Percentiles rank a stretch among this genome's conserved stretches.
phyloP scores from a whole-genome alignment of 192 early-diverging fungal species.

The Podila minutissima region DNA sequence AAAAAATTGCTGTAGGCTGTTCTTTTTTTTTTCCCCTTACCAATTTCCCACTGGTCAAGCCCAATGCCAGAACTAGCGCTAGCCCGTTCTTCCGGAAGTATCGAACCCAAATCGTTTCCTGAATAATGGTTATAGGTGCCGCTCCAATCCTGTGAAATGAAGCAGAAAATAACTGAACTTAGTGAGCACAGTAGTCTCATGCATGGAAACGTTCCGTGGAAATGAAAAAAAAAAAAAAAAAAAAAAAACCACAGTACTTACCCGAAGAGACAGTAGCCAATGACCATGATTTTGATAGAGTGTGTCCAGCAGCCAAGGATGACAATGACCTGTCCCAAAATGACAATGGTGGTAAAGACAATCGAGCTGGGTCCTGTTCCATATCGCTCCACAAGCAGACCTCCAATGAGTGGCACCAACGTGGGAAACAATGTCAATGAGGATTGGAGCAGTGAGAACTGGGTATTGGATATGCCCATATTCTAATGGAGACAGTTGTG shows the following conservation, averaged over 20 bases:
- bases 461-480: conserved; percentile 54
- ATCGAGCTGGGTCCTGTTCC: conserved; percentile 57
- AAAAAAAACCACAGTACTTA: conserved; percentile 11
- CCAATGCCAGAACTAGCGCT: conserved; percentile 73
- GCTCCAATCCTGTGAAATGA: conserved; percentile 75
- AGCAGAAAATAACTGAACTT: conserved; percentile 48
- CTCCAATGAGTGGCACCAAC: conserved; percentile 54
- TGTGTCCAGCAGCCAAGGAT: conserved; percentile 50
- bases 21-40: conserved; percentile 23
- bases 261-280: conserved; percentile 56
- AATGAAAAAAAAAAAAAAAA: background rate
- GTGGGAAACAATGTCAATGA: conserved; percentile 56
- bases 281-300: conserved; percentile 52
- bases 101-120: conserved; percentile 82
- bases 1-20: background rate
- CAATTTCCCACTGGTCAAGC: conserved; percentile 75
- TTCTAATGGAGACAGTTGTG: conserved; percentile 23
- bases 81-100: conserved; percentile 78
- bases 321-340: conserved; percentile 48
- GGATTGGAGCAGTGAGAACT: conserved; percentile 55
- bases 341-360: conserved; percentile 52
- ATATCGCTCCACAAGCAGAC: conserved; percentile 52
- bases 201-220: background rate
- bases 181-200: conserved; percentile 62
- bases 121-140: conserved; percentile 80